Evolutionary conservation across 768 basidiomycete genomes (phyloP).

Genomic region (Trametes elegans): DNA sequence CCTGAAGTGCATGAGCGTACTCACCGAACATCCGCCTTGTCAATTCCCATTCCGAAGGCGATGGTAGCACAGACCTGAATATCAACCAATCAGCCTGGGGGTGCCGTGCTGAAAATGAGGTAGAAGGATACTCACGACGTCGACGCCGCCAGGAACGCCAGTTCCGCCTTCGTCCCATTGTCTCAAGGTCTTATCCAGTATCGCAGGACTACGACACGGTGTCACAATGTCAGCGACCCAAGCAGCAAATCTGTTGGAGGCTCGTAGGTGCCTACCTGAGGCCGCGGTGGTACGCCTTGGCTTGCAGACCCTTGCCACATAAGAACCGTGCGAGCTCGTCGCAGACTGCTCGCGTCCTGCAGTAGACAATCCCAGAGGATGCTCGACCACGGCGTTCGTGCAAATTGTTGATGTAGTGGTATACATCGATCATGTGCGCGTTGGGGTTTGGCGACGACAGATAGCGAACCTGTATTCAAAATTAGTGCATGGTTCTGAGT

Average conservation of each 20-base stretch:
- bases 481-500: too few species aligned
- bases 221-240: neutral
- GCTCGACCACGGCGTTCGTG: slow-evolving; percentile 56
- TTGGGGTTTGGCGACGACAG: slow-evolving; percentile 48
- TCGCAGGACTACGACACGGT: slow-evolving; percentile 36
- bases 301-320: slow-evolving; percentile 61
- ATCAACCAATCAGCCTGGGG: neutral
- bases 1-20: neutral
- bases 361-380: slow-evolving; percentile 78
- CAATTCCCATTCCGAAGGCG: slow-evolving; percentile 86
- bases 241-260: neutral
- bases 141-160: slow-evolving; percentile 49
- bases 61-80: slow-evolving; percentile 77
- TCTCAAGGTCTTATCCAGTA: slow-evolving; percentile 50
- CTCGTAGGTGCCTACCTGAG: slow-evolving; percentile 40
- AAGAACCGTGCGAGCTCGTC: slow-evolving; percentile 65
- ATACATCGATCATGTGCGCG: slow-evolving; percentile 62
- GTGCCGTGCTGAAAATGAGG: neutral
- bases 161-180: slow-evolving; percentile 58
- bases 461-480: slow-evolving; percentile 74
- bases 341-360: slow-evolving; percentile 64
- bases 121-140: slow-evolving; percentile 52
- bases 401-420: slow-evolving; percentile 62
- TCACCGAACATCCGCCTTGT: slow-evolving; percentile 75
- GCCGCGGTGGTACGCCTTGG: slow-evolving; percentile 75